A percentile compares a stretch with the other conserved stretches of the same genome.
Conservation (phyloP, 2,329 filamentous ascomycete species). For the Calonectria pteridis region DNA sequence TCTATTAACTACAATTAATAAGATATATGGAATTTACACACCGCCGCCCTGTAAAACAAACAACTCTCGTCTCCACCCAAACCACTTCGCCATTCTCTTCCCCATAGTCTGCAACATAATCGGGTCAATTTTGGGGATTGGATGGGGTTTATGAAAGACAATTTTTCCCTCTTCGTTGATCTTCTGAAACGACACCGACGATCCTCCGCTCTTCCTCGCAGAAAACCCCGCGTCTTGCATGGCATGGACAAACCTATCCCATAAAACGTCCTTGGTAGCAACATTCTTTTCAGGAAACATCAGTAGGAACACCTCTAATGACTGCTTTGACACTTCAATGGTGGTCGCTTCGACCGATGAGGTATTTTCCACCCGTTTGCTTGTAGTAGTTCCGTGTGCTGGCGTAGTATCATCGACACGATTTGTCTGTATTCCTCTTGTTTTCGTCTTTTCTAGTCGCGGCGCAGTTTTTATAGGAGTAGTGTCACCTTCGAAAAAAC, state of each 20-base stretch:
- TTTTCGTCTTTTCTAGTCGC: neutral
- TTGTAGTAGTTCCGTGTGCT: neutral
- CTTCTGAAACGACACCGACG: slow-evolving; percentile 13
- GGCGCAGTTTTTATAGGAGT: no score
- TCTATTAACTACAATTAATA: no score
- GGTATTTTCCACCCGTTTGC: neutral
- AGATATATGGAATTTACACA: no score
- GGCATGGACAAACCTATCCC: slow-evolving; percentile 21
- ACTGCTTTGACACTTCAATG: neutral
- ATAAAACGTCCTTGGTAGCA: slow-evolving; percentile 5
- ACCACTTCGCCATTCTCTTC: slow-evolving; percentile 6
- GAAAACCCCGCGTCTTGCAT: slow-evolving; percentile 19
- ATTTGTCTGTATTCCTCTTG: neutral
- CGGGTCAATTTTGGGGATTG: slow-evolving; percentile 20
- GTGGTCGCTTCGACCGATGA: neutral
- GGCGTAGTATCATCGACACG: neutral
- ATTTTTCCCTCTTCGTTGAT: slow-evolving; percentile 9
- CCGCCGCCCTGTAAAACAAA: no score
- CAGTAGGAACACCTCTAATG: slow-evolving; percentile 5
- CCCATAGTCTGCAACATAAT: slow-evolving; percentile 19
- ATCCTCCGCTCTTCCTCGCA: slow-evolving; percentile 15
- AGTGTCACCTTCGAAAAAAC: no score
- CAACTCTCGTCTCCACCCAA: slow-evolving; percentile 48
- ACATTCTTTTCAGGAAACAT: slow-evolving; percentile 14
- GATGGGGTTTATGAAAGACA: slow-evolving; percentile 25